Evolutionary conservation across 2,329 filamentous ascomycete species (phyloP), one percentile per base, ranked within the genome.

Genomic region (Mollisia scopiformis): DNA sequence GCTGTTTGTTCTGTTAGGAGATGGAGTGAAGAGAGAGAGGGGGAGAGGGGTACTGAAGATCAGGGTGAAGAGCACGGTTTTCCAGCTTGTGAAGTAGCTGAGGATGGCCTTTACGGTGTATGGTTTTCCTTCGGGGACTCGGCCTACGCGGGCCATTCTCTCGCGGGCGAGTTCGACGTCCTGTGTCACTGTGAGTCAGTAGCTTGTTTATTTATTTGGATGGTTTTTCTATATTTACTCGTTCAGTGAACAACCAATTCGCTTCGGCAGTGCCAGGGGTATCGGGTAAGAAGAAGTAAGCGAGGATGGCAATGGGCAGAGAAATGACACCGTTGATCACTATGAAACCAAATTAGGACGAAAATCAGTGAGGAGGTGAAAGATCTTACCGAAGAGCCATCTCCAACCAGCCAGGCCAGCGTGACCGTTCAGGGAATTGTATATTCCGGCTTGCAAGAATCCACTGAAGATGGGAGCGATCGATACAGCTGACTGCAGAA

Each of bases 401-500:
- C 82, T 74, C 84, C 84, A 87, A 25, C 66, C 68, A 10, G 62
- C 60, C 1, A 76, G 69, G 2, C 82, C 80, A 61, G 86, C 64
- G 62, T 80, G 68, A n/a, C 75, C 75, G 19, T 73, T 71, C 6
- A 69, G 39, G 2, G 41, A 54, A 35, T 54, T 51, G 41, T 69
- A 66, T 3, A 66, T 58, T 7, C 57, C 66, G 0, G 80, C 82
- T 70, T 87, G 84, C 61, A 88, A 81, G 70, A 86, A 85, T 2
- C 85, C 85, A n/a, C 80, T 80, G 53, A 88, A 83, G 78, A 87
- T 82, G 0, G 80, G 84, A 0, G 84, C 85, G 0, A 81, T 82
- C 2, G 85, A 75, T 0, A 83, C 84, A 2, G 80, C 82, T 2
- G 82, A 79, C 1, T 83, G 85, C 69, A 87, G 86, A 50, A 88